phyloP scores from a whole-genome alignment of 169 alveolate genomes.

The Cryptosporidium meleagridis region DNA sequence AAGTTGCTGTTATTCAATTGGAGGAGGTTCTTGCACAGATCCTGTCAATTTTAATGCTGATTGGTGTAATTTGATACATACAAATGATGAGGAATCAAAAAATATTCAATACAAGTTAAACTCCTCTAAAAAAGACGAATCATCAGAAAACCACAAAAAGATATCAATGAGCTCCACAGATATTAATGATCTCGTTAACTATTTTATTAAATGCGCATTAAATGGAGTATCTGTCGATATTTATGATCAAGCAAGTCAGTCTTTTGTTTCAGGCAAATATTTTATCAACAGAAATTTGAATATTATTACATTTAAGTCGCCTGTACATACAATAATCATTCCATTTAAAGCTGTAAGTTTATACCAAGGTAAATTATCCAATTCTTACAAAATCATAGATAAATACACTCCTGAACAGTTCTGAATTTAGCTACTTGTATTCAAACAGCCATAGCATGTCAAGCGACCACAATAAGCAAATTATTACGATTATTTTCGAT shows the following conservation, averaged over 20 bases:
- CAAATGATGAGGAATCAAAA: neutral
- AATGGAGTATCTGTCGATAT: conserved; percentile 53
- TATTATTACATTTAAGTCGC: conserved; percentile 53
- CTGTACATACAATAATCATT: conserved; percentile 52
- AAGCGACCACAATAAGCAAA: conserved; percentile 26
- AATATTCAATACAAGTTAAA: neutral
- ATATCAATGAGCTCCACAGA: conserved; percentile 39
- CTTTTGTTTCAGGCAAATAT: conserved; percentile 63
- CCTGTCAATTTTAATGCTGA: conserved; percentile 9
- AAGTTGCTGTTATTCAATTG: conserved; percentile 19
- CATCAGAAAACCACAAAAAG: conserved; percentile 31
- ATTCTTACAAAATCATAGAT: conserved; percentile 26
- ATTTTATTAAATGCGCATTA: conserved; percentile 51
- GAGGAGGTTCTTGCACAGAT: neutral
- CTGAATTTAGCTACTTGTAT: conserved; percentile 54
- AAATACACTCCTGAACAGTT: conserved; percentile 41
- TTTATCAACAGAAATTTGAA: conserved; percentile 38
- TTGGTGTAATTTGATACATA: conserved; percentile 20
- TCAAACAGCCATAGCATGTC: conserved; percentile 2
- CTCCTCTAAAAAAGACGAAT: conserved; percentile 22
- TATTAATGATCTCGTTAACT: conserved; percentile 42
- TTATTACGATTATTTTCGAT: conserved; percentile 48
- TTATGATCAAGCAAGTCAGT: conserved; percentile 57
- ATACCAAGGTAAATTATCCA: neutral
- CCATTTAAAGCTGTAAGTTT: conserved; percentile 74